Evolutionary conservation across 2,329 filamentous ascomycete species (phyloP).

Genomic region (Diplocarpon rosae): DNA sequence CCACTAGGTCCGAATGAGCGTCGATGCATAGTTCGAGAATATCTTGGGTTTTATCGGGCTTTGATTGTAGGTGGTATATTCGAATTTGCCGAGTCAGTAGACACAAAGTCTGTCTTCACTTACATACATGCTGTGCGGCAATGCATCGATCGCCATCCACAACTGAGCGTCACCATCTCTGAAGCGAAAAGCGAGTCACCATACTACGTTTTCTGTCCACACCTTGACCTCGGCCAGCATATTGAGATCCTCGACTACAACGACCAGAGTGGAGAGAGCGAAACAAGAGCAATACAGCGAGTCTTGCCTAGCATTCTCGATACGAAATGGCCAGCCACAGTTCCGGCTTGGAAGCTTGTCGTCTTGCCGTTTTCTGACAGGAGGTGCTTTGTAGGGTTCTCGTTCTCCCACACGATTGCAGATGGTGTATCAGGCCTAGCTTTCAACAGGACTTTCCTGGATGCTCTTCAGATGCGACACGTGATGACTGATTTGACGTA

Average conservation of each 20-base stretch:
- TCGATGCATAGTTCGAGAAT: conserved; percentile 2
- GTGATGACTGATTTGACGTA: background rate
- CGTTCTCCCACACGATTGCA: background rate
- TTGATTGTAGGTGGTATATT: conserved; percentile 1
- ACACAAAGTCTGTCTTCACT: background rate
- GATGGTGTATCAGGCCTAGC: background rate
- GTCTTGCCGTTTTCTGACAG: background rate
- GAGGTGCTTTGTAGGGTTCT: conserved; percentile 1
- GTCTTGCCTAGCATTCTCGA: background rate
- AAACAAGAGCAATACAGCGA: background rate
- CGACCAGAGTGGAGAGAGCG: background rate
- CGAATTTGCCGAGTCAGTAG: background rate
- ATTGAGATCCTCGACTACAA: background rate
- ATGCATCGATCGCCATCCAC: background rate
- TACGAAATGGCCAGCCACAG: background rate
- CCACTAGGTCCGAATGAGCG: background rate
- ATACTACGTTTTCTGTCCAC: background rate
- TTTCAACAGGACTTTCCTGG: conserved; percentile 1
- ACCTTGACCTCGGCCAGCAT: background rate
- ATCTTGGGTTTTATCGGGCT: conserved; percentile 1
- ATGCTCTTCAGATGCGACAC: background rate
- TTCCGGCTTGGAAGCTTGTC: conserved; percentile 1
- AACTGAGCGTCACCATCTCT: background rate
- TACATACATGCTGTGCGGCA: background rate
- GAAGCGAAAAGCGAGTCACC: background rate